Conservation (phyloP, 2,329 filamentous ascomycete species). For the Pseudocercospora vitis region DNA sequence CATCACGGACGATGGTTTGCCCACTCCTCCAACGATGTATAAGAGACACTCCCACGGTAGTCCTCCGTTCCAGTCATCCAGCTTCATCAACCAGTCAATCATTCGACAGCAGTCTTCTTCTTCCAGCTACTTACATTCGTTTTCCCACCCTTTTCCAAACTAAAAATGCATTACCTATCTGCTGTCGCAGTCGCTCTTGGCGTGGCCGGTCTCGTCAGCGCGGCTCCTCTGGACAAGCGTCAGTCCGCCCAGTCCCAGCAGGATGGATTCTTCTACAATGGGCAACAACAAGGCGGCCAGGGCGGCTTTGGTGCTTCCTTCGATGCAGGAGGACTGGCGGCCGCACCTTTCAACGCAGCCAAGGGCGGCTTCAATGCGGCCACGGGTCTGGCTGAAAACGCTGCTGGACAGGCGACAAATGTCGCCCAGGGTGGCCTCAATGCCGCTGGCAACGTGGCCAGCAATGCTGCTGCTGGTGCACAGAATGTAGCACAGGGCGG, state of each 20-base stretch:
- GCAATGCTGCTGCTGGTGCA: background rate
- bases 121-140: background rate
- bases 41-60: background rate
- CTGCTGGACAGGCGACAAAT: background rate
- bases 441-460: background rate
- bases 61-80: background rate
- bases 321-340: background rate
- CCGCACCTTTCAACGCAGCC: background rate
- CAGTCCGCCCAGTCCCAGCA: background rate
- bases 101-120: no score
- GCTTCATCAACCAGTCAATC: no score
- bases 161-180: conserved; percentile 15
- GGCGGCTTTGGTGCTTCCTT: background rate
- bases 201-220: conserved; percentile 5
- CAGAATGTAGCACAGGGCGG: background rate
- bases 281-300: background rate
- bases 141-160: background rate
- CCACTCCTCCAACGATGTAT: no score
- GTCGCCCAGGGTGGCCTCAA: background rate
- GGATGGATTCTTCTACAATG: background rate
- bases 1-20: no score
- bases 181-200: background rate
- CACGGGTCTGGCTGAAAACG: background rate
- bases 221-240: background rate
- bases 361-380: conserved; percentile 1